Evolutionary conservation across 2,329 filamentous ascomycete genomes (phyloP).

Genomic region (Didymella glomerata): DNA sequence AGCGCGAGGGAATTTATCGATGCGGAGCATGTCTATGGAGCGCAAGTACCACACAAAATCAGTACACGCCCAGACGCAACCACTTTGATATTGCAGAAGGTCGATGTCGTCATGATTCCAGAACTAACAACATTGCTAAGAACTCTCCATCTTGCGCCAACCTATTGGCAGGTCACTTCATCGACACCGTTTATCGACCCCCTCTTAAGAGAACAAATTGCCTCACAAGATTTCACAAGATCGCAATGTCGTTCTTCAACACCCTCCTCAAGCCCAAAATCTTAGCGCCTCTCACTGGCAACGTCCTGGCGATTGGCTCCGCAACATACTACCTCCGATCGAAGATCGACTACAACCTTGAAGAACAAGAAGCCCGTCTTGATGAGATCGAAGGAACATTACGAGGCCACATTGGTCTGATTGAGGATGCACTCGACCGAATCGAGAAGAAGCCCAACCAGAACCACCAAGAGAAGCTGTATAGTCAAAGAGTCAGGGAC

Average conservation of each 20-base stretch:
- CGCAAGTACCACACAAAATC: not conserved
- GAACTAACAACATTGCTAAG: too few species aligned
- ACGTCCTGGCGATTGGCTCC: constrained; percentile 30
- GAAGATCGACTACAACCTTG: constrained; percentile 54
- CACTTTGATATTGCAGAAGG: not conserved
- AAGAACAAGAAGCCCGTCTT: constrained; percentile 59
- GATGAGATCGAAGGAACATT: constrained; percentile 60
- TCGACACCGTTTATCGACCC: not conserved
- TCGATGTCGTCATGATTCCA: constrained; percentile 21
- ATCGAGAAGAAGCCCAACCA: constrained; percentile 54
- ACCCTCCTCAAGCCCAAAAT: constrained; percentile 12
- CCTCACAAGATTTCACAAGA: too few species aligned
- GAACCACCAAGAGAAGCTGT: constrained; percentile 51
- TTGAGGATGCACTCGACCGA: constrained; percentile 57
- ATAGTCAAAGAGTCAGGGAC: constrained; percentile 29
- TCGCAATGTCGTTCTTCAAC: constrained; percentile 22
- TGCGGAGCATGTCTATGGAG: too few species aligned
- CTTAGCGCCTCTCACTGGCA: constrained; percentile 26
- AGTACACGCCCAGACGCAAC: not conserved
- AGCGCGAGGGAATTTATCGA: too few species aligned
- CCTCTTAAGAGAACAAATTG: too few species aligned
- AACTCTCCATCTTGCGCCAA: too few species aligned
- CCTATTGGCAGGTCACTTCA: too few species aligned
- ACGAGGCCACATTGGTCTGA: constrained; percentile 58
- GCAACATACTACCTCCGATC: constrained; percentile 40